phyloP scores from a whole-genome alignment of 2,329 filamentous ascomycete species.

The Zarea fungicola region DNA sequence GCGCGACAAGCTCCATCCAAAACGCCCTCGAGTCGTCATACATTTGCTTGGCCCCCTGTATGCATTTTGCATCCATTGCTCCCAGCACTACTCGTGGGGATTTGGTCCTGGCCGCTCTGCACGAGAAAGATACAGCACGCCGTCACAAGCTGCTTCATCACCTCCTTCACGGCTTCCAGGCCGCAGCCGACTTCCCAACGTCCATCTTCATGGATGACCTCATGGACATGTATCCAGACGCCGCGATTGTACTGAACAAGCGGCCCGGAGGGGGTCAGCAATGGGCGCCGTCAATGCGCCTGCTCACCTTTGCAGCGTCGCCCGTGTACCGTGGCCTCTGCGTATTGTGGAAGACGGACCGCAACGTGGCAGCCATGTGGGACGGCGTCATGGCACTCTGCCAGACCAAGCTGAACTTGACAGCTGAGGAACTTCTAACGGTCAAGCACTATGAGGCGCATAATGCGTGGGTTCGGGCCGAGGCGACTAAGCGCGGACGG shows the following conservation, averaged over 20 bases:
- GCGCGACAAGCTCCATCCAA: conserved; percentile 32
- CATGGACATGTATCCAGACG: conserved; percentile 34
- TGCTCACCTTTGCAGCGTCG: conserved; percentile 25
- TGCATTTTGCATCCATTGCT: conserved; percentile 29
- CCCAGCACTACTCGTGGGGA: conserved; percentile 21
- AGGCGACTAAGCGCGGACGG: conserved; percentile 26
- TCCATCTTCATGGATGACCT: conserved; percentile 30
- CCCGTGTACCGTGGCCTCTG: conserved; percentile 21
- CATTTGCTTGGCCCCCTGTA: conserved; percentile 25
- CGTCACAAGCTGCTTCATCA: conserved; percentile 26
- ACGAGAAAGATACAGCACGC: conserved; percentile 21
- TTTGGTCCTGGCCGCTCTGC: conserved; percentile 23
- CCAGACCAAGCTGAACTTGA: conserved; percentile 1
- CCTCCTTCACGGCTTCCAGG: conserved; percentile 27
- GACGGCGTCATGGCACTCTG: conserved; percentile 18
- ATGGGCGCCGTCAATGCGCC: conserved; percentile 24
- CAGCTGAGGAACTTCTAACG: conserved; percentile 13
- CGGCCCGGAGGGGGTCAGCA: conserved; percentile 19
- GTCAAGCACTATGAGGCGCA: conserved; percentile 19
- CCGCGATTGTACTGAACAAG: conserved; percentile 28
- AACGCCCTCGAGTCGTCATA: conserved; percentile 26
- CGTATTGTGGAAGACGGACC: conserved; percentile 23
- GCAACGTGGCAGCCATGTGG: conserved; percentile 20
- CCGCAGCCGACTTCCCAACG: conserved; percentile 26
- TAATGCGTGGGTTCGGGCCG: conserved; percentile 21